Evolutionary conservation across 257 asterid species (phyloP).

Genomic region (Coffea canephora): DNA sequence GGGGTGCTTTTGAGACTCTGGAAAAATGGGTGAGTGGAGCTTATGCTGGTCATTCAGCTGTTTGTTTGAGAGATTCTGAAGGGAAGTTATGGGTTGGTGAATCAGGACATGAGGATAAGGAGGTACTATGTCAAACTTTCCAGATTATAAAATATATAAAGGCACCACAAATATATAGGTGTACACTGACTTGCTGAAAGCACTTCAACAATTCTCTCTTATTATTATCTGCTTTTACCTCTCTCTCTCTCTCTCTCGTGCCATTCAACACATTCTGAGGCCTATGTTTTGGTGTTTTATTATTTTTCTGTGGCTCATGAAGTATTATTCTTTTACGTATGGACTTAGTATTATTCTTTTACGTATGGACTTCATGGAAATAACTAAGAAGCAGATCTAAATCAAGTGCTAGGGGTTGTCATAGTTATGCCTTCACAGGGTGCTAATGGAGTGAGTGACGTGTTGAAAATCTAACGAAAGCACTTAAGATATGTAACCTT

Average conservation of each 20-base stretch:
- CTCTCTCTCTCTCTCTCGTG: not conserved
- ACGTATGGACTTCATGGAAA: not conserved
- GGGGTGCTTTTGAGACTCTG: conserved; percentile 91
- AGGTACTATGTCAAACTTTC: conserved; percentile 41
- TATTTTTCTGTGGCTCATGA: not conserved
- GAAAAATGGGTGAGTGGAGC: conserved; percentile 93
- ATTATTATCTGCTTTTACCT: not conserved
- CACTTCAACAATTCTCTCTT: no score
- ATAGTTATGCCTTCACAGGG: not conserved
- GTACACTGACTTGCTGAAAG: not conserved
- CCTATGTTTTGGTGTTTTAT: not conserved
- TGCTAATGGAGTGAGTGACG: not conserved
- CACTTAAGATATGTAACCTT: not conserved
- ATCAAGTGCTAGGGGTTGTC: not conserved
- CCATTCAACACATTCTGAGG: not conserved
- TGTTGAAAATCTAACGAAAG: not conserved
- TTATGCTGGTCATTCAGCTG: conserved; percentile 87
- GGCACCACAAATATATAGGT: no score
- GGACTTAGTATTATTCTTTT: not conserved
- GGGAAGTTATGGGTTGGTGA: conserved; percentile 93
- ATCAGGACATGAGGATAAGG: conserved; percentile 76
- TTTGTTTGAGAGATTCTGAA: conserved; percentile 71
- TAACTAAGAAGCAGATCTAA: not conserved
- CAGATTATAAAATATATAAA: not conserved
- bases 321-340: not conserved